Percentiles rank a stretch among this genome's conserved stretches.
These are phyloP conservation scores for Curvularia verruculosa DNA, from an alignment of 2,329 filamentous ascomycete species.

Conservation along the genomic window DNA sequence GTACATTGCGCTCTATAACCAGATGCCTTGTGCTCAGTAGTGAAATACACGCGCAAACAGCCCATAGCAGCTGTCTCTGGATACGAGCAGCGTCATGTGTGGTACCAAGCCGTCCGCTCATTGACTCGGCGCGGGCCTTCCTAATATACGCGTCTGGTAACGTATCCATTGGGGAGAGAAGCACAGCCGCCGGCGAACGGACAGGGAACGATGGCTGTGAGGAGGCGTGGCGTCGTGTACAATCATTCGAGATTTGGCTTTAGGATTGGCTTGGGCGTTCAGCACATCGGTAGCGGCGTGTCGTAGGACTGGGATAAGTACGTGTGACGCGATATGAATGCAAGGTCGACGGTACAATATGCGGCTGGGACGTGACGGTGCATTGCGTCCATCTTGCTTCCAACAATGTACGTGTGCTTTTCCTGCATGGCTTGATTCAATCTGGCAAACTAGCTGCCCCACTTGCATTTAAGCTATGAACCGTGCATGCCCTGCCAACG, in stretches of 20 bases:
- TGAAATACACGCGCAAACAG: constrained; percentile 20
- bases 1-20: constrained; percentile 31
- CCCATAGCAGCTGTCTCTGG: constrained; percentile 15
- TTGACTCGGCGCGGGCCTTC: background rate
- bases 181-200: background rate
- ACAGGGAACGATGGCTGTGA: background rate
- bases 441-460: constrained; percentile 4
- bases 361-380: background rate
- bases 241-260: background rate
- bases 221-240: background rate
- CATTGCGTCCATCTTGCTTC: background rate
- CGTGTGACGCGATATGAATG: background rate
- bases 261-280: constrained; percentile 1
- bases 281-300: background rate
- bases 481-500: constrained; percentile 4
- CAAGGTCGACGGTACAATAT: background rate
- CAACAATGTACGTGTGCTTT: constrained; percentile 1
- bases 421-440: constrained; percentile 1
- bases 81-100: constrained; percentile 1
- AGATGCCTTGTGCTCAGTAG: constrained; percentile 27
- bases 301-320: background rate
- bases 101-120: background rate
- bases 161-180: background rate
- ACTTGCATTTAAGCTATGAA: constrained; percentile 1
- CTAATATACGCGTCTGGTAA: constrained; percentile 1